Evolutionary conservation across 78 protist genomes (phyloP).

Genomic region (Dictyostelium firmibasis): DNA sequence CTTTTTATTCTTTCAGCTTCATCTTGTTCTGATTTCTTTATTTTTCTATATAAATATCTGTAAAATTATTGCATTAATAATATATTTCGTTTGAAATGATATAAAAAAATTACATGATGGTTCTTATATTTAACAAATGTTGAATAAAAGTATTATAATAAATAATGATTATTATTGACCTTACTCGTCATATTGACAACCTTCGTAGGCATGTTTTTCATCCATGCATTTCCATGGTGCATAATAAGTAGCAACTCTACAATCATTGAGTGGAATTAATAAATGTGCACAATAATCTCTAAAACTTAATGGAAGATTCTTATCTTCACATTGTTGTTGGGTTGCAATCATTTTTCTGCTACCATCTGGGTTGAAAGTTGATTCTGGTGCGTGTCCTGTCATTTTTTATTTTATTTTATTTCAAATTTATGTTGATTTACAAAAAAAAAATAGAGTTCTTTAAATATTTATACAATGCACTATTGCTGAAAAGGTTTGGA

Average conservation of each 20-base stretch:
- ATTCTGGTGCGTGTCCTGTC: conserved; percentile 1
- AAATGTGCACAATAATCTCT: conserved; percentile 89
- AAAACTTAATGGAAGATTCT: conserved; percentile 45
- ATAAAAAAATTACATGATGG: no score
- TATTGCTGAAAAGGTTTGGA: background rate
- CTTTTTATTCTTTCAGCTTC: background rate
- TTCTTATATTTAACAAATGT: no score
- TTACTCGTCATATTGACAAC: conserved; percentile 89
- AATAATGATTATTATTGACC: background rate
- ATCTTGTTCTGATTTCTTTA: conserved; percentile 3
- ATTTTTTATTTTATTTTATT: background rate
- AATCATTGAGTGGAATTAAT: conserved; percentile 85
- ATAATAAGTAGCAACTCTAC: conserved; percentile 72
- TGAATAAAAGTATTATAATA: background rate
- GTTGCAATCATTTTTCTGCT: conserved; percentile 67
- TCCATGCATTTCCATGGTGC: conserved; percentile 87
- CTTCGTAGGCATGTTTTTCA: conserved; percentile 87
- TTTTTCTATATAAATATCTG: conserved; percentile 8
- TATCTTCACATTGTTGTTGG: conserved; percentile 52
- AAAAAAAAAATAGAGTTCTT: background rate
- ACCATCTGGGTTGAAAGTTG: conserved; percentile 26
- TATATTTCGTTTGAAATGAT: no score
- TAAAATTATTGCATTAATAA: background rate
- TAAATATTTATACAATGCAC: background rate
- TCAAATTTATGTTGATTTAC: background rate